Percentiles rank a stretch among this genome's conserved stretches.
These are phyloP conservation scores for Fusarium sp. DNA, from an alignment of 2,329 filamentous ascomycete species.

Conservation along the genomic window DNA sequence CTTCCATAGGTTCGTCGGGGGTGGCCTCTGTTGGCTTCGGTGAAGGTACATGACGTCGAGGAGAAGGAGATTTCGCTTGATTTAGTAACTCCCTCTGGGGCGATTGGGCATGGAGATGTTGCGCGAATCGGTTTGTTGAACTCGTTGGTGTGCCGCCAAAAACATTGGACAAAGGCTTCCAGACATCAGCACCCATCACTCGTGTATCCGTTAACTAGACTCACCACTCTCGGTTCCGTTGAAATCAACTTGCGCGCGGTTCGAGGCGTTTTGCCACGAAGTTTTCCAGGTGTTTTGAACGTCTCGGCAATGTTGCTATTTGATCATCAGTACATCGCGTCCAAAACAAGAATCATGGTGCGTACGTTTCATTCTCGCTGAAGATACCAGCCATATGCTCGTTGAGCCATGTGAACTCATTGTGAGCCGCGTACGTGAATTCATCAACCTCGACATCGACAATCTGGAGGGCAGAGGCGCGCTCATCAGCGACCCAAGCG, in stretches of 20 bases:
- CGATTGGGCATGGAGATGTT: conserved; percentile 64
- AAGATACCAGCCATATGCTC: conserved; percentile 98
- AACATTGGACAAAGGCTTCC: conserved; percentile 72
- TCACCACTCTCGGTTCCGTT: conserved; percentile 74
- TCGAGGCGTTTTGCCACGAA: conserved; percentile 85
- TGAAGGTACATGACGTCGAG: conserved; percentile 53
- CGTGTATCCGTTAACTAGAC: conserved; percentile 49
- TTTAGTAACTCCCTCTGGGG: conserved; percentile 62
- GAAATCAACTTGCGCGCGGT: conserved; percentile 74
- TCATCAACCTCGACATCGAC: conserved; percentile 89
- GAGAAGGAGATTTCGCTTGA: conserved; percentile 53
- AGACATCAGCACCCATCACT: conserved; percentile 46
- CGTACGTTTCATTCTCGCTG: conserved; percentile 85
- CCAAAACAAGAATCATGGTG: conserved; percentile 13
- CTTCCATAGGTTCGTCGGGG: conserved; percentile 13
- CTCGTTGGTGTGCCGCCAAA: conserved; percentile 70
- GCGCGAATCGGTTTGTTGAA: conserved; percentile 68
- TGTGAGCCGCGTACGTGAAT: conserved; percentile 90
- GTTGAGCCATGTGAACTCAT: conserved; percentile 98
- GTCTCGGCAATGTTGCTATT: conserved; percentile 89
- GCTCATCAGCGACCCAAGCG: conserved; percentile 89
- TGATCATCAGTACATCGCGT: conserved; percentile 30
- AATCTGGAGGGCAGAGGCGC: conserved; percentile 82
- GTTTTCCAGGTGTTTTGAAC: conserved; percentile 93
- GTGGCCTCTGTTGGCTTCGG: conserved; percentile 48